Base-by-base conservation (phyloP, 257 asterid genomes). In the Solanum clarkiae region DNA sequence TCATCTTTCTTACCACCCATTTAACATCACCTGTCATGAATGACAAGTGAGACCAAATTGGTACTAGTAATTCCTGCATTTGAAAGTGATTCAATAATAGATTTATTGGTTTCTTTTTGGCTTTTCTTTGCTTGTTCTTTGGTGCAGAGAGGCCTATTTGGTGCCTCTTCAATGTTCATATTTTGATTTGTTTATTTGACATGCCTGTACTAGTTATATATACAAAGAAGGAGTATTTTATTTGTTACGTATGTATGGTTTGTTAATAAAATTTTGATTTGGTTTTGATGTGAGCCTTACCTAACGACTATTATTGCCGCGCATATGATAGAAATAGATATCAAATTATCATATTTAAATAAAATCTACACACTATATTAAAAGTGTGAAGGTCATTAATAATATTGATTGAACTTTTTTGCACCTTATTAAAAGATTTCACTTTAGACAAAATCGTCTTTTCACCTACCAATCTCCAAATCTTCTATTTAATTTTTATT, bases 1-100 rank as follows among this genome's bases (percentile, higher is more conserved):
- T 94, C 98, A 84, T 92, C 95, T 85, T 92, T 85, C 54, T 90
- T 93, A 85, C 91, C 89, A 74, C 86, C 97, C 97, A 93, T 93
- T 80, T 71, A 81, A 86, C 85, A 60, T 88, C 89, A 87, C 92
- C 89, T 86, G 40, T 62, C 95, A 92, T 92, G 84, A 91, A 88
- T 72, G 84, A 82, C 85, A 81, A 81, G 84, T 77, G 66, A 86
- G 87, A 79, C 84, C 91, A 87, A 91, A 90, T 77, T 89, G 91
- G 95, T 86, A 90, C 90, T 70, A 70, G 26, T 40, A 18, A 17
- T 86, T 87, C 65, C 86, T 85, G 40, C 93, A 90, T 88, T 47
- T 62, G 89, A 63, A 84, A 74, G 29, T 70, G 80, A 81, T 45
- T 24, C 88, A 91, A 90, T 92, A 92, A 44, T 74, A 74, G 42